phyloP scores from a whole-genome alignment of 2,329 filamentous ascomycete genomes.

The Trichoderma semiorbis region DNA sequence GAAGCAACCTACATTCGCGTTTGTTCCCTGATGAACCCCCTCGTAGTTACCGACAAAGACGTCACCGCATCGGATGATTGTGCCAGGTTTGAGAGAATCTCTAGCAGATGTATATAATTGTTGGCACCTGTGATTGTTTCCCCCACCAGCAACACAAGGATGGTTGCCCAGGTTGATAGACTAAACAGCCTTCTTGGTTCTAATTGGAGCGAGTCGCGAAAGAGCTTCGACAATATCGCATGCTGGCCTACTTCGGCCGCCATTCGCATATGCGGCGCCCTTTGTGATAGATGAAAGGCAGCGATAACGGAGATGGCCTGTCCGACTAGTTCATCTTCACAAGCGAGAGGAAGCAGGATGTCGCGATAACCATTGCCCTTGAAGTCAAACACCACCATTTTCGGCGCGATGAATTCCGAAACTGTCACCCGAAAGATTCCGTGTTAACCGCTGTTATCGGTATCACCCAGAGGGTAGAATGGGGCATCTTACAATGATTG shows the following conservation, averaged over 20 bases:
- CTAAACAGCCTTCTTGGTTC: constrained; percentile 4
- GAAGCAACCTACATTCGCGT: neutral
- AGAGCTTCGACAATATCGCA: constrained; percentile 8
- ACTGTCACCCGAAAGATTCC: neutral
- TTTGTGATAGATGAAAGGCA: constrained; percentile 5
- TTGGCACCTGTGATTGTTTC: constrained; percentile 9
- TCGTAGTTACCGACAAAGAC: neutral
- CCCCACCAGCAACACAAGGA: constrained; percentile 1
- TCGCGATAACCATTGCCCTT: constrained; percentile 10
- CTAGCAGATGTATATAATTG: constrained; percentile 5
- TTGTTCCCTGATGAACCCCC: constrained; percentile 5
- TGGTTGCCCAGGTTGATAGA: constrained; percentile 6
- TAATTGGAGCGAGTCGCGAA: constrained; percentile 6
- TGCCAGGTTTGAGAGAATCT: constrained; percentile 2
- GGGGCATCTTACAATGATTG: neutral
- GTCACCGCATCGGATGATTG: constrained; percentile 2
- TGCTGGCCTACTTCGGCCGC: constrained; percentile 10
- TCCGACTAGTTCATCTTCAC: constrained; percentile 5
- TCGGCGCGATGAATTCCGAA: constrained; percentile 8
- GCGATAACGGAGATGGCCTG: constrained; percentile 14
- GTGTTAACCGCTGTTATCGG: neutral
- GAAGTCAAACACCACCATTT: constrained; percentile 12
- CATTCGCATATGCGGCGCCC: constrained; percentile 12
- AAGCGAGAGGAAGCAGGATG: constrained; percentile 5
- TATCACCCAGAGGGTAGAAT: neutral